Evolutionary conservation across 805 yeast species (phyloP).

Genomic region (Lachancea nothofagi): DNA sequence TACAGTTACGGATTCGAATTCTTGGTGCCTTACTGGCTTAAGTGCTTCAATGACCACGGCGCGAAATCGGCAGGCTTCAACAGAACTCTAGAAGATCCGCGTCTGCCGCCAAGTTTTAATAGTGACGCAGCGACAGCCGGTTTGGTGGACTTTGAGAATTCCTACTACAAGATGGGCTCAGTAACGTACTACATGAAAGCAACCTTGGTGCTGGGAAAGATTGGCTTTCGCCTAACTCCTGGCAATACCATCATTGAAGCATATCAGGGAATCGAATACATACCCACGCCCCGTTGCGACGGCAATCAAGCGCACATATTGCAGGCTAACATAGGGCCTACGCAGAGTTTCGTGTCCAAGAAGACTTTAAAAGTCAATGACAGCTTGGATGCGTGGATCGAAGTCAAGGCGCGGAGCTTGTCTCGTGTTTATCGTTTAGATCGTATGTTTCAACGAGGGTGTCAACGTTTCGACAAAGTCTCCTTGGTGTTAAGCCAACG

Average conservation of each 20-base stretch:
- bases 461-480: slow-evolving; percentile 24
- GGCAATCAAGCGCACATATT: neutral
- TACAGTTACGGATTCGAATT: slow-evolving; percentile 26
- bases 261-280: slow-evolving; percentile 22
- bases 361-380: neutral
- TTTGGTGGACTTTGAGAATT: slow-evolving; percentile 23
- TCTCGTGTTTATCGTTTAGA: slow-evolving; percentile 22
- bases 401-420: slow-evolving; percentile 20
- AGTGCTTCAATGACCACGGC: slow-evolving; percentile 24
- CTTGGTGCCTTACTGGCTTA: slow-evolving; percentile 24
- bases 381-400: slow-evolving; percentile 12
- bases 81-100: slow-evolving; percentile 16
- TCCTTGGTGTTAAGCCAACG: slow-evolving; percentile 12
- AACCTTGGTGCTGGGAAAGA: slow-evolving; percentile 26
- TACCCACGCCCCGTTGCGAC: slow-evolving; percentile 16
- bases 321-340: slow-evolving; percentile 1
- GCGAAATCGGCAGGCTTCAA: slow-evolving; percentile 20
- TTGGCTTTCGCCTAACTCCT: slow-evolving; percentile 29
- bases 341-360: slow-evolving; percentile 1
- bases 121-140: slow-evolving; percentile 22
- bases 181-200: slow-evolving; percentile 27
- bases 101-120: slow-evolving; percentile 31
- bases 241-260: slow-evolving; percentile 22
- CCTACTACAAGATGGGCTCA: slow-evolving; percentile 28
- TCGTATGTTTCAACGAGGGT: slow-evolving; percentile 21